phyloP scores from a whole-genome alignment of 805 yeast genomes.

The Kuraishia hungarica region DNA sequence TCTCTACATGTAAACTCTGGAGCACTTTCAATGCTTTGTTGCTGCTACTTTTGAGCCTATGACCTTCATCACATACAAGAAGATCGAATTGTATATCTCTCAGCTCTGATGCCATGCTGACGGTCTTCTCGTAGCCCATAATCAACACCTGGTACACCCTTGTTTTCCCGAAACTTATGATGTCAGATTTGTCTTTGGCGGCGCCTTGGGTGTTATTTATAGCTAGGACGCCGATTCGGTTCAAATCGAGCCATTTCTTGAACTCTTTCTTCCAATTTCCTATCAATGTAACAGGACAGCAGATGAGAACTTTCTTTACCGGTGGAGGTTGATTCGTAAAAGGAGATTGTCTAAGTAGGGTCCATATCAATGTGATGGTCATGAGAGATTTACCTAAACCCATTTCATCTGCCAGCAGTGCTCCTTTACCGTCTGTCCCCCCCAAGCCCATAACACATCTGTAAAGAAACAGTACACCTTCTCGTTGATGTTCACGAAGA shows the following conservation, averaged over 20 bases:
- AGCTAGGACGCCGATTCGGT: slow-evolving; percentile 58
- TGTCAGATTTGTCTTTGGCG: slow-evolving; percentile 44
- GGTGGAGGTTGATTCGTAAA: slow-evolving; percentile 24
- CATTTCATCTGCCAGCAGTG: slow-evolving; percentile 93
- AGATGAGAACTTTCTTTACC: slow-evolving; percentile 58
- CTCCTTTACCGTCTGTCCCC: slow-evolving; percentile 50
- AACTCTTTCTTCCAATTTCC: slow-evolving; percentile 87
- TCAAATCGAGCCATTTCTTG: slow-evolving; percentile 74
- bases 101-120: slow-evolving; percentile 44
- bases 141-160: slow-evolving; percentile 76
- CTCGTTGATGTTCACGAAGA: slow-evolving; percentile 80
- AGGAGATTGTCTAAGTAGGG: slow-evolving; percentile 64
- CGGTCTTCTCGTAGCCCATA: slow-evolving; percentile 80
- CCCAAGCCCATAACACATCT: slow-evolving; percentile 78
- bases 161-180: slow-evolving; percentile 55
- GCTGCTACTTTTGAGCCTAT: slow-evolving; percentile 66
- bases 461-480: slow-evolving; percentile 76
- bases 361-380: slow-evolving; percentile 81
- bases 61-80: slow-evolving; percentile 93
- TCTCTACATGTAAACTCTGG: slow-evolving; percentile 41
- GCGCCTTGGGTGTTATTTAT: slow-evolving; percentile 40
- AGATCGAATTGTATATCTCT: slow-evolving; percentile 43
- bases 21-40: slow-evolving; percentile 67
- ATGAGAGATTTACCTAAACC: slow-evolving; percentile 88
- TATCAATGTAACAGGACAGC: slow-evolving; percentile 87